These are phyloP conservation scores for Scopulariopsis brevicaulis DNA, from an alignment of 2,329 filamentous ascomycete species.

Conservation along the genomic window DNA sequence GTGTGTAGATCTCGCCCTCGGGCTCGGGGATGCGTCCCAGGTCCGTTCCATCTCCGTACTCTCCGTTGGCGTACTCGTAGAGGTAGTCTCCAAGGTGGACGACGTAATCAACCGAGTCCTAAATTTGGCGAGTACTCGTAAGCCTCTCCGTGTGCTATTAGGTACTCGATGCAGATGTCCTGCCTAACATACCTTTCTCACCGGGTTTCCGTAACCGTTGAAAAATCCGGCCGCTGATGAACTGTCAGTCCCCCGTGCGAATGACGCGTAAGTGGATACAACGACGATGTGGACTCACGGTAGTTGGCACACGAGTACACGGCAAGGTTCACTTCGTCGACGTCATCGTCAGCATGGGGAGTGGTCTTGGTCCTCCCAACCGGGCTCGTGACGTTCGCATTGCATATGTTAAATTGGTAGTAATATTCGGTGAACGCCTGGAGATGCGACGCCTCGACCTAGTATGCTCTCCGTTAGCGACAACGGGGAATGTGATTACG, in stretches of 20 bases:
- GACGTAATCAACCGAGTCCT: conserved; percentile 44
- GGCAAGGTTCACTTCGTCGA: conserved; percentile 49
- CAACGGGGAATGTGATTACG: neutral
- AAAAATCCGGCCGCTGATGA: conserved; percentile 18
- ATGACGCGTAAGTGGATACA: too few relatives aligned
- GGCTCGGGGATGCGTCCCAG: conserved; percentile 17
- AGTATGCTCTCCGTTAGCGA: conserved; percentile 13
- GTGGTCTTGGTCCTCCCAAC: conserved; percentile 61
- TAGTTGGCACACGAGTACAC: conserved; percentile 65
- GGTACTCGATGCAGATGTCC: neutral
- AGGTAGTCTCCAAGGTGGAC: conserved; percentile 51
- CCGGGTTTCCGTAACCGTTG: conserved; percentile 48
- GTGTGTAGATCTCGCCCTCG: conserved; percentile 17
- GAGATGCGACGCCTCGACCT: conserved; percentile 52
- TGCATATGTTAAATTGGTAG: conserved; percentile 60
- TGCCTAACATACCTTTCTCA: conserved; percentile 43
- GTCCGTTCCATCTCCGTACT: neutral
- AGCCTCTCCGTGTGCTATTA: neutral
- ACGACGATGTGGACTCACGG: conserved; percentile 25
- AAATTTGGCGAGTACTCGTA: neutral
- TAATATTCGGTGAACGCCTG: conserved; percentile 53
- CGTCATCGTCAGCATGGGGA: conserved; percentile 43
- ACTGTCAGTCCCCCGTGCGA: neutral
- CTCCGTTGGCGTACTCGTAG: conserved; percentile 39
- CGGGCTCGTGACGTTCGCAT: conserved; percentile 47